Conservation (phyloP, 2,329 filamentous ascomycete species). For the Verticillium isaacii region DNA sequence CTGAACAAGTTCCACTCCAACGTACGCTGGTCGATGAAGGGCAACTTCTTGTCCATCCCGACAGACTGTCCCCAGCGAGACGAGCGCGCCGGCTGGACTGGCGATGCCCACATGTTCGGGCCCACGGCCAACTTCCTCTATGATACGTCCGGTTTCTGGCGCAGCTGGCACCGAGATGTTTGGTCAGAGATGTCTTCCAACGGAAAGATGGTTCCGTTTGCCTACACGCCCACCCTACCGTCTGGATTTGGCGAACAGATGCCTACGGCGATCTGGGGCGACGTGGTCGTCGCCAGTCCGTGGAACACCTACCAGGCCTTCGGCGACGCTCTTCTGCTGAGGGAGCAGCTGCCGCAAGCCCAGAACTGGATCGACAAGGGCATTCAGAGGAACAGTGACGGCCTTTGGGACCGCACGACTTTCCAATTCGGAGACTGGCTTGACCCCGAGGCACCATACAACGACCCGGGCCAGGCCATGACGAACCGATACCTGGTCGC, state of each 20-base stretch:
- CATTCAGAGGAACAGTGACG: constrained; percentile 24
- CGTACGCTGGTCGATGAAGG: constrained; percentile 50
- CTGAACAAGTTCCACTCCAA: constrained; percentile 53
- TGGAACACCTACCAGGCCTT: constrained; percentile 34
- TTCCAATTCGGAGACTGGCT: constrained; percentile 44
- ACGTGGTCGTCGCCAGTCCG: constrained; percentile 33
- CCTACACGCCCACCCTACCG: constrained; percentile 21
- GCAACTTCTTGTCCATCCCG: constrained; percentile 53
- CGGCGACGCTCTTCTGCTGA: constrained; percentile 29
- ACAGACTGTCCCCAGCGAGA: constrained; percentile 56
- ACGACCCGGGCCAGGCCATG: constrained; percentile 30
- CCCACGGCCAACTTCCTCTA: constrained; percentile 50
- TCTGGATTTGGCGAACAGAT: constrained; percentile 10
- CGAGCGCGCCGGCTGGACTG: constrained; percentile 50
- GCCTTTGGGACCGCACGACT: constrained; percentile 32
- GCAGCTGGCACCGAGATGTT: constrained; percentile 45
- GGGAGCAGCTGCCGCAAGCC: constrained; percentile 33
- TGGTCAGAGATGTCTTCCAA: constrained; percentile 23
- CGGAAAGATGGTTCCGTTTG: constrained; percentile 18
- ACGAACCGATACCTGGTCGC: constrained; percentile 37
- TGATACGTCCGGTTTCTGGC: constrained; percentile 44
- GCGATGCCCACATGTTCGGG: constrained; percentile 44
- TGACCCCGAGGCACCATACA: constrained; percentile 37
- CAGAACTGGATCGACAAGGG: constrained; percentile 32
- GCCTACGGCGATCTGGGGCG: constrained; percentile 33